Evolutionary conservation across 192 early-diverging fungal species (phyloP).

Genomic region (Pecoramyces ruminantium): DNA sequence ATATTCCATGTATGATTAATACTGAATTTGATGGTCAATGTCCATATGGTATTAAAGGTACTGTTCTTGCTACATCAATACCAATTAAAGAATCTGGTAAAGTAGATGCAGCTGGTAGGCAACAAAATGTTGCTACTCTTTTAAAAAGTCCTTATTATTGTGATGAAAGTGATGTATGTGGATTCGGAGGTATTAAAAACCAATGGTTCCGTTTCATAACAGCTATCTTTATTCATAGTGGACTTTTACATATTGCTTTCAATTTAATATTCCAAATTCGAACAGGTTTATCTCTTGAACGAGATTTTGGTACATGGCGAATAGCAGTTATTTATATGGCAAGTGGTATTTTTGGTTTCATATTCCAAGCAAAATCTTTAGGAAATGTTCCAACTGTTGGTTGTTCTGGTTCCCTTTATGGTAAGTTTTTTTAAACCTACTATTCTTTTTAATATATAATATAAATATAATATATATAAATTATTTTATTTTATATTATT

Average conservation of each 20-base stretch:
- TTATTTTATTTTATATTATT: neutral
- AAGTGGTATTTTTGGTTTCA: constrained; percentile 58
- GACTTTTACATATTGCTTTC: constrained; percentile 57
- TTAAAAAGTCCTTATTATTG: constrained; percentile 14
- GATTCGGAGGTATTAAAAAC: constrained; percentile 38
- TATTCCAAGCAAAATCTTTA: constrained; percentile 50
- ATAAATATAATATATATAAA: neutral
- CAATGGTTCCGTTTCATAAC: constrained; percentile 68
- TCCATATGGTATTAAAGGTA: constrained; percentile 15
- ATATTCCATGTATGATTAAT: constrained; percentile 58
- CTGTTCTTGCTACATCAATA: neutral
- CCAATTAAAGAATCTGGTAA: neutral
- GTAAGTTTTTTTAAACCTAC: constrained; percentile 4
- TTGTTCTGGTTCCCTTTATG: constrained; percentile 31
- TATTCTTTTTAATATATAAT: no score
- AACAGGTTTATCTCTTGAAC: constrained; percentile 53
- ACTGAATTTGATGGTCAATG: constrained; percentile 9
- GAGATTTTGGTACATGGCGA: constrained; percentile 54
- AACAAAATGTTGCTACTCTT: neutral
- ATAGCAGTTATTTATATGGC: constrained; percentile 52
- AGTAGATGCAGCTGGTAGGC: neutral
- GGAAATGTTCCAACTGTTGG: constrained; percentile 31
- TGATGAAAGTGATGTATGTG: constrained; percentile 36
- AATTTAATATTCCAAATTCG: constrained; percentile 57
- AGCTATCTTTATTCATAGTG: constrained; percentile 68